phyloP scores from a whole-genome alignment of 805 yeast species.

The Metschnikowia similis region DNA sequence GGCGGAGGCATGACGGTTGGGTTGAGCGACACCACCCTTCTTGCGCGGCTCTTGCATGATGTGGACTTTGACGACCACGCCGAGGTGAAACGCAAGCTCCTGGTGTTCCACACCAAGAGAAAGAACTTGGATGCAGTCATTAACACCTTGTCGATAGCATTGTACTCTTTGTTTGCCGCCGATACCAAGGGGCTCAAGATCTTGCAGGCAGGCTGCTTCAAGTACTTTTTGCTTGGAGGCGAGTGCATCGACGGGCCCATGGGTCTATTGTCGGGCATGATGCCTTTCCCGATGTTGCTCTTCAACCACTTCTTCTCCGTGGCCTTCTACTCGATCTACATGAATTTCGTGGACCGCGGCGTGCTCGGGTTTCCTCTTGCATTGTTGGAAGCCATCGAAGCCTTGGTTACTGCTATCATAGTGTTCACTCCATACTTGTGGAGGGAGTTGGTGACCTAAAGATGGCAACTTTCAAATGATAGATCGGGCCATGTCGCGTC shows the following conservation, averaged over 20 bases:
- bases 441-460: constrained; percentile 36
- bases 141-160: constrained; percentile 85
- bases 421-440: constrained; percentile 78
- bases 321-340: constrained; percentile 75
- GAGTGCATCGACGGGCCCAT: constrained; percentile 74
- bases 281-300: constrained; percentile 68
- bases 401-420: constrained; percentile 66
- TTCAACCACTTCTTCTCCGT: constrained; percentile 87
- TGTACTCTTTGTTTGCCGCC: constrained; percentile 88
- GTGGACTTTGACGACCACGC: constrained; percentile 56
- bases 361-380: constrained; percentile 65
- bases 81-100: constrained; percentile 51
- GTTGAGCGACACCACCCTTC: constrained; percentile 71
- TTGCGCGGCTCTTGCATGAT: constrained; percentile 57
- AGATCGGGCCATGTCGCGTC: neutral
- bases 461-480: neutral
- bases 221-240: constrained; percentile 83
- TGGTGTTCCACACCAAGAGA: constrained; percentile 71
- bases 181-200: constrained; percentile 59
- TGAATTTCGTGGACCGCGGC: constrained; percentile 67
- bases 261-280: constrained; percentile 75
- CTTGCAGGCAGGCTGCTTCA: constrained; percentile 85
- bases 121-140: constrained; percentile 78
- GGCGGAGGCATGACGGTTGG: constrained; percentile 99
- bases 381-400: constrained; percentile 60